phyloP scores from a whole-genome alignment of 768 basidiomycete species.

The Lactifluus hygrophoroides region DNA sequence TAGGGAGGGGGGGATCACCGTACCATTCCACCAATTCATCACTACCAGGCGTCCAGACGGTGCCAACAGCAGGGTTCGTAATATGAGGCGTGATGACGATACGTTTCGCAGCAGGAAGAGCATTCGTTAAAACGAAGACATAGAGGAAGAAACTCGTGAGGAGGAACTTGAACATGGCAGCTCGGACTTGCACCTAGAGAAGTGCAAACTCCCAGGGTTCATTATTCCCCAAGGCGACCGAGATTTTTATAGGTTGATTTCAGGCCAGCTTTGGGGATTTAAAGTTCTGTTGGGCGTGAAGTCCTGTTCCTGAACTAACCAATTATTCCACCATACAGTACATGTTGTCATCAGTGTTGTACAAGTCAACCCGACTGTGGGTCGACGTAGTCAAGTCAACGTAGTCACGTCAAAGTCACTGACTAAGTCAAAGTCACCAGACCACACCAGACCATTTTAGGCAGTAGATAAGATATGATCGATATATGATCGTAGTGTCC shows the following conservation, averaged over 20 bases:
- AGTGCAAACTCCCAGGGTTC: background rate
- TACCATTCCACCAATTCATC: constrained; percentile 38
- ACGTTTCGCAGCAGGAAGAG: constrained; percentile 13
- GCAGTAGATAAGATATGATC: too few species aligned
- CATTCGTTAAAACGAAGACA: constrained; percentile 1
- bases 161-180: constrained; percentile 2
- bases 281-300: too few species aligned
- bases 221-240: background rate
- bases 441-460: too few species aligned
- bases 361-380: too few species aligned
- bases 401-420: too few species aligned
- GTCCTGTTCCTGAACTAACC: too few species aligned
- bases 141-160: constrained; percentile 2
- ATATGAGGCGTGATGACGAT: constrained; percentile 29
- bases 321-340: too few species aligned
- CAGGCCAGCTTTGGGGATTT: too few species aligned
- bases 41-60: constrained; percentile 33
- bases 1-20: constrained; percentile 11
- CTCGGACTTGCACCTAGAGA: background rate
- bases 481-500: too few species aligned
- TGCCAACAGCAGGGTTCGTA: constrained; percentile 29
- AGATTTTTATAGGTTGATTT: background rate
- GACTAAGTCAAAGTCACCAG: too few species aligned
- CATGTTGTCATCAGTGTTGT: too few species aligned
- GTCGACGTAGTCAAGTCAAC: too few species aligned